These are phyloP conservation scores for Aspergillus nomiae DNA, from an alignment of 2,329 filamentous ascomycete species.

Conservation along the genomic window DNA sequence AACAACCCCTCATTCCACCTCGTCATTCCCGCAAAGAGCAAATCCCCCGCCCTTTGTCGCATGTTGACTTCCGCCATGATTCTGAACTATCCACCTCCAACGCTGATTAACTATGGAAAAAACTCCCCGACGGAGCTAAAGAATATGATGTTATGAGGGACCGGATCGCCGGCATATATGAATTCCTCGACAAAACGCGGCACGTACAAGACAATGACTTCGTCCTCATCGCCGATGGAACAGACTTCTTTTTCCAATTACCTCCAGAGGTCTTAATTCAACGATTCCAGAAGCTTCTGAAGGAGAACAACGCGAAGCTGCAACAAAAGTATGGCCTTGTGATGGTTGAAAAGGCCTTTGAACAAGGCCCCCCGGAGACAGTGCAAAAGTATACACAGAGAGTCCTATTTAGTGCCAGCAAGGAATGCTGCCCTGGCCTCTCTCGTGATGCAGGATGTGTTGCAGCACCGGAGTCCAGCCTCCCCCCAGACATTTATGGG, in stretches of 20 bases:
- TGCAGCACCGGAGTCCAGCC: slow-evolving; percentile 53
- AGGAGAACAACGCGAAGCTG: slow-evolving; percentile 57
- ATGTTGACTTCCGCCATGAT: slow-evolving; percentile 59
- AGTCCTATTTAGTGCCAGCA: slow-evolving; percentile 59
- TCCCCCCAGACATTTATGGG: slow-evolving; percentile 54
- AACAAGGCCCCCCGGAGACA: slow-evolving; percentile 22
- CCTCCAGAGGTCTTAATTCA: slow-evolving; percentile 64
- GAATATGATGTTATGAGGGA: slow-evolving; percentile 48
- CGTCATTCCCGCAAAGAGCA: slow-evolving; percentile 53
- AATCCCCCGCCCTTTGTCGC: slow-evolving; percentile 57
- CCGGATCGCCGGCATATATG: slow-evolving; percentile 48
- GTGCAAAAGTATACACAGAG: slow-evolving; percentile 53
- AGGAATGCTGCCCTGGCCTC: slow-evolving; percentile 52
- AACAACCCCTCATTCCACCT: slow-evolving; percentile 55
- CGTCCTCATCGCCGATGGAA: slow-evolving; percentile 64
- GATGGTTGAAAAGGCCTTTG: slow-evolving; percentile 22
- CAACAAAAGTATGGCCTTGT: slow-evolving; percentile 51
- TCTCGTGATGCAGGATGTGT: slow-evolving; percentile 53
- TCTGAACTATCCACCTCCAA: slow-evolving; percentile 61
- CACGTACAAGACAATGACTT: slow-evolving; percentile 61
- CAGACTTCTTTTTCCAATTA: slow-evolving; percentile 67
- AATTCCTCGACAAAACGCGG: slow-evolving; percentile 51
- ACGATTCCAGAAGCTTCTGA: slow-evolving; percentile 60
- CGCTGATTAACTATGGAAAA: slow-evolving; percentile 51
- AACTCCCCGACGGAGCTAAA: slow-evolving; percentile 27